A percentile compares a stretch with the other conserved stretches of the same genome.
These are phyloP conservation scores for Sanghuangporus weigelae DNA, from an alignment of 1,284 basidiomycete species.

Conservation along the genomic window DNA sequence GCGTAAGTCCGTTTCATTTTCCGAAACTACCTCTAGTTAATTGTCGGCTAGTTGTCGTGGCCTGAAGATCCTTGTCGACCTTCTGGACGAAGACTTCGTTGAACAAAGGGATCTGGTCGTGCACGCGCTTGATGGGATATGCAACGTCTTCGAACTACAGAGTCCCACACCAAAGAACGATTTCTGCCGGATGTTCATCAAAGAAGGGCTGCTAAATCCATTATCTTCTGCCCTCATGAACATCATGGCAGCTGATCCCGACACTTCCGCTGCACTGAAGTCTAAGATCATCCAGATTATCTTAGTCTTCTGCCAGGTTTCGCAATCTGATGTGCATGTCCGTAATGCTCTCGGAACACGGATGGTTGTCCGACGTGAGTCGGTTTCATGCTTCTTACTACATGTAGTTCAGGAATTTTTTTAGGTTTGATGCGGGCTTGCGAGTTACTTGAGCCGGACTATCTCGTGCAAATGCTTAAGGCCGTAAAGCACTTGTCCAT, in stretches of 20 bases:
- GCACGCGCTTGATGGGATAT: constrained; percentile 91
- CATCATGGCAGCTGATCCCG: constrained; percentile 74
- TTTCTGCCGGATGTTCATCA: constrained; percentile 97
- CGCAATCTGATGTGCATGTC: constrained; percentile 90
- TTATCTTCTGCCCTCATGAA: constrained; percentile 85
- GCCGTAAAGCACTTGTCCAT: constrained; percentile 96
- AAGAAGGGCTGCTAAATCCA: constrained; percentile 91
- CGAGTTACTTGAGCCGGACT: constrained; percentile 76
- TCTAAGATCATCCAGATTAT: constrained; percentile 87
- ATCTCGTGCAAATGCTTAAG: constrained; percentile 86
- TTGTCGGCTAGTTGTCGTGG: constrained; percentile 72
- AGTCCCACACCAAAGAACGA: constrained; percentile 96
- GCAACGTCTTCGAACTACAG: constrained; percentile 91
- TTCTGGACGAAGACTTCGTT: constrained; percentile 93
- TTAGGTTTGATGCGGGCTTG: constrained; percentile 81
- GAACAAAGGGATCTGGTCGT: constrained; percentile 89
- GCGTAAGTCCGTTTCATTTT: constrained; percentile 51
- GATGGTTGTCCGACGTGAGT: constrained; percentile 83
- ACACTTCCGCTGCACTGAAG: constrained; percentile 70
- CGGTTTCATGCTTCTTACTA: constrained; percentile 2
- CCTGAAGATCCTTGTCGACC: constrained; percentile 88
- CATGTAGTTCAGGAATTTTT: constrained; percentile 6
- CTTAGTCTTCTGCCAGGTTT: constrained; percentile 91
- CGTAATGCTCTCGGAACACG: constrained; percentile 87
- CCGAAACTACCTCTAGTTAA: constrained; percentile 7